Evolutionary conservation across 208 protist genomes (phyloP), one percentile per base, ranked within the genome.

Genomic region (Wallacemonas sp.): DNA sequence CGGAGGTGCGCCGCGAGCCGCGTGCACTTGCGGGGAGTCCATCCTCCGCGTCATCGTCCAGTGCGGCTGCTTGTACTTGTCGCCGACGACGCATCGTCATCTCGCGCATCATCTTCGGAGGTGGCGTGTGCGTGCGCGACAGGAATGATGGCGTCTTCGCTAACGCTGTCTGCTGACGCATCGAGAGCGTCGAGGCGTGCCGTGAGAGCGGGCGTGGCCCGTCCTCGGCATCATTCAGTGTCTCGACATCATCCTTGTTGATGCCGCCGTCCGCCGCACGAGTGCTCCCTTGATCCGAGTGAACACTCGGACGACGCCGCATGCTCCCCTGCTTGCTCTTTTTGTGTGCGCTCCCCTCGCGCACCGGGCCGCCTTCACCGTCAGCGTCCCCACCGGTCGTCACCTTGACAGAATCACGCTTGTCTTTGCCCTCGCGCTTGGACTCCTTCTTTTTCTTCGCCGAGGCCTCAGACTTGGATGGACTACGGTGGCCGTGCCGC

Each of bases 71-170:
- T 17, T 27, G 26, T 9, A 22, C 22, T 19, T 27, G 6, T 19
- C 15, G 10, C 41, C 34, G 6, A 54, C 50, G 50, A 30, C 54
- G 21, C 54, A 52, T 50, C 1, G 44, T 50, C 44, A 37, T 39
- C 55, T 78, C 66, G 3, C 30, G 63, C 59, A 85, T 27, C 10
- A 50, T 26, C 22, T 27, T 63, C 39, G 75, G 71, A 10, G 79
- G 79, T 30, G 78, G 78, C 9, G 79, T 81, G 67, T 85, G 79
- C 1, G 30, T 17, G 36, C 79, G 65, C 26, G 63, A 66, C 15
- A 75, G 55, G 39, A 74, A 77, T 5, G 69, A 76, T 13, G 79
- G 65, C 2, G 69, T 77, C 24, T 45, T 36, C n/a, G 50, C 58
- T 22, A 78, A 59, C n/a, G 67, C 73, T n/a, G 62, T 63, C 12